These are phyloP conservation scores for Pleurotus salmoneostramineus DNA, from an alignment of 768 basidiomycete species.

Conservation along the genomic window DNA sequence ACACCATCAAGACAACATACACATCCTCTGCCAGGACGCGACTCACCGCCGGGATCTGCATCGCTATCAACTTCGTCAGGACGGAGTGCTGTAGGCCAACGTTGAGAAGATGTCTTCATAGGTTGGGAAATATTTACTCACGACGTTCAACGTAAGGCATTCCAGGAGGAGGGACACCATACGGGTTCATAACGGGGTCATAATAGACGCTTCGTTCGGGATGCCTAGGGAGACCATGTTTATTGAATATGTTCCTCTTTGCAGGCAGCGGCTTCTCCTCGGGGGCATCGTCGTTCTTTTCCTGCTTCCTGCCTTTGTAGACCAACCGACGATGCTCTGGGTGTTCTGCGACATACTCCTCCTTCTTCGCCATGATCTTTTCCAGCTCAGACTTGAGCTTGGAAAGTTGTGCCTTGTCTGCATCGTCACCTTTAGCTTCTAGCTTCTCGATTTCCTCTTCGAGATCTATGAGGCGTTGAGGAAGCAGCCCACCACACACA, in stretches of 20 bases:
- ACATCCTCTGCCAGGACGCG: not conserved
- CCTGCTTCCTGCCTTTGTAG: conserved; percentile 53
- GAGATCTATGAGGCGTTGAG: conserved; percentile 55
- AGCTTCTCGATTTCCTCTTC: conserved; percentile 77
- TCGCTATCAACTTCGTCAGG: conserved; percentile 65
- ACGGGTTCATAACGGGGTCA: conserved; percentile 91
- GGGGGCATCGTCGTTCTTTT: conserved; percentile 37
- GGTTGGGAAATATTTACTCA: conserved; percentile 41
- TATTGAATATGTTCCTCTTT: conserved; percentile 72
- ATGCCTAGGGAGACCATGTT: conserved; percentile 81
- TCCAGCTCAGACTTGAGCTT: conserved; percentile 76
- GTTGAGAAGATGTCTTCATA: not conserved
- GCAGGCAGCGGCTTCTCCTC: conserved; percentile 33
- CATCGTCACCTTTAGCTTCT: conserved; percentile 39
- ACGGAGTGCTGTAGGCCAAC: conserved; percentile 40
- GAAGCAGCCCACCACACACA: no score
- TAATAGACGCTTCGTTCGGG: conserved; percentile 94
- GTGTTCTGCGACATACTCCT: conserved; percentile 89
- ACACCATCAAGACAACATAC: not conserved
- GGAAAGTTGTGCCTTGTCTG: conserved; percentile 64
- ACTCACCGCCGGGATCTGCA: conserved; percentile 34
- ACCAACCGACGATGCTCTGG: conserved; percentile 89
- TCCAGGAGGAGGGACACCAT: conserved; percentile 90
- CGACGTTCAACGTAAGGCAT: conserved; percentile 93
- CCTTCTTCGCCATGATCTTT: conserved; percentile 82